phyloP scores from a whole-genome alignment of 2,329 filamentous ascomycete species.

The Cladophialophora exuberans region DNA sequence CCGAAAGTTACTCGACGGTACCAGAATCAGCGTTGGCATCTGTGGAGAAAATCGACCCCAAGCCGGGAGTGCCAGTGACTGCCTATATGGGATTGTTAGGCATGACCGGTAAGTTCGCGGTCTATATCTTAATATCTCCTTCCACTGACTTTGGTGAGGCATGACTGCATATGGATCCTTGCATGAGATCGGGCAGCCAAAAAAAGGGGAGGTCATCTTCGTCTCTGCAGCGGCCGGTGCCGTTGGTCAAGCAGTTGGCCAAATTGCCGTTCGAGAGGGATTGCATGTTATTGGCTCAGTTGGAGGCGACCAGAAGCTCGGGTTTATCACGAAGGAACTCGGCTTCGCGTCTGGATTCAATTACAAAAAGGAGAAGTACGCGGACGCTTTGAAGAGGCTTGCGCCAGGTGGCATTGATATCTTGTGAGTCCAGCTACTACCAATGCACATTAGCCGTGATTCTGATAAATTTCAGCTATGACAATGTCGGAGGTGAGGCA shows the following conservation, averaged over 20 bases:
- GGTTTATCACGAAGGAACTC: conserved; percentile 66
- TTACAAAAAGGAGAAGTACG: conserved; percentile 73
- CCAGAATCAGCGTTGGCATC: conserved; percentile 42
- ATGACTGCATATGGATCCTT: conserved; percentile 70
- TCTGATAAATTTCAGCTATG: too few relatives aligned
- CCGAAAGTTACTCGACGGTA: conserved; percentile 68
- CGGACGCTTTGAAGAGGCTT: conserved; percentile 64
- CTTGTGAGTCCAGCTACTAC: too few relatives aligned
- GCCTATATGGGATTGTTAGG: conserved; percentile 68
- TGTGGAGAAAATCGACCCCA: conserved; percentile 52
- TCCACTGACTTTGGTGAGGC: too few relatives aligned
- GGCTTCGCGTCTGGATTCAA: conserved; percentile 71
- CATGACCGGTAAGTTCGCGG: too few relatives aligned
- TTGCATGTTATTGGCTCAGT: conserved; percentile 70
- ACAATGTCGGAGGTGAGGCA: conserved; percentile 71
- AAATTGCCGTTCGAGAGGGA: conserved; percentile 73
- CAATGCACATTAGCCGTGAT: too few relatives aligned
- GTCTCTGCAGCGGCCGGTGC: conserved; percentile 73
- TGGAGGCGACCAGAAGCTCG: conserved; percentile 72
- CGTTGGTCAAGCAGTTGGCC: conserved; percentile 72
- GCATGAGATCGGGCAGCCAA: conserved; percentile 68
- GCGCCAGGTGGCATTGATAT: conserved; percentile 74
- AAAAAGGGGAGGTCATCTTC: conserved; percentile 74
- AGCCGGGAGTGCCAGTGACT: conserved; percentile 61
- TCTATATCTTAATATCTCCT: too few relatives aligned